A percentile compares a stretch with the other conserved stretches of the same genome.
These are phyloP conservation scores for Sporisorium scitamineum DNA, from an alignment of 1,284 basidiomycete genomes.

Conservation along the genomic window DNA sequence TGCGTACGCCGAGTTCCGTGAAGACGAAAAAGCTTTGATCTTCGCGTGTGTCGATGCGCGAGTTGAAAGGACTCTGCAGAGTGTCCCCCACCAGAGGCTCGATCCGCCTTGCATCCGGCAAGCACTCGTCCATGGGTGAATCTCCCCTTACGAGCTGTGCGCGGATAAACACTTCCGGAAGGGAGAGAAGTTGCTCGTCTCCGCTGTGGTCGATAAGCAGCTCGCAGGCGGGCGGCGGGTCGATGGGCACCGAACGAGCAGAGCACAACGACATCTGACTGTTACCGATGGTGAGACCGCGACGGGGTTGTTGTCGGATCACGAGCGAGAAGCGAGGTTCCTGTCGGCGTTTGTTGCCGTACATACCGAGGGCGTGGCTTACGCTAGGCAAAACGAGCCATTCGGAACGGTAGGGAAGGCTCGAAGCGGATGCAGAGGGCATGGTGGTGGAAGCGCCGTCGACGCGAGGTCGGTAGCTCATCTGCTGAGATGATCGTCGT, in stretches of 20 bases:
- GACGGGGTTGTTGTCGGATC: conserved; percentile 50
- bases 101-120: conserved; percentile 29
- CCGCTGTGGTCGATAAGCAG: conserved; percentile 44
- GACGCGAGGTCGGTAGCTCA: conserved; percentile 9
- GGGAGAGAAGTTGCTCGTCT: conserved; percentile 48
- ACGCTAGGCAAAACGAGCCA: conserved; percentile 44
- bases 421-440: background rate
- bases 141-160: conserved; percentile 38
- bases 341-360: conserved; percentile 20
- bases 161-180: conserved; percentile 47
- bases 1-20: conserved; percentile 55
- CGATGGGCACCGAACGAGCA: conserved; percentile 45
- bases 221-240: conserved; percentile 52
- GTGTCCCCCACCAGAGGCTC: conserved; percentile 47
- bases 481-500: conserved; percentile 9
- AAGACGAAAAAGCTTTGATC: conserved; percentile 59
- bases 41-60: conserved; percentile 44
- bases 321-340: conserved; percentile 48
- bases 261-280: conserved; percentile 51
- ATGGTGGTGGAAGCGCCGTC: no score
- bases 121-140: conserved; percentile 30
- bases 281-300: conserved; percentile 46
- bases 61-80: conserved; percentile 40
- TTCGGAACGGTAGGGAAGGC: conserved; percentile 24
- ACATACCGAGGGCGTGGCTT: conserved; percentile 26